These are phyloP conservation scores for Thalassiosira mediterranea DNA, from an alignment of 352 stramenopile genomes.

Conservation along the genomic window DNA sequence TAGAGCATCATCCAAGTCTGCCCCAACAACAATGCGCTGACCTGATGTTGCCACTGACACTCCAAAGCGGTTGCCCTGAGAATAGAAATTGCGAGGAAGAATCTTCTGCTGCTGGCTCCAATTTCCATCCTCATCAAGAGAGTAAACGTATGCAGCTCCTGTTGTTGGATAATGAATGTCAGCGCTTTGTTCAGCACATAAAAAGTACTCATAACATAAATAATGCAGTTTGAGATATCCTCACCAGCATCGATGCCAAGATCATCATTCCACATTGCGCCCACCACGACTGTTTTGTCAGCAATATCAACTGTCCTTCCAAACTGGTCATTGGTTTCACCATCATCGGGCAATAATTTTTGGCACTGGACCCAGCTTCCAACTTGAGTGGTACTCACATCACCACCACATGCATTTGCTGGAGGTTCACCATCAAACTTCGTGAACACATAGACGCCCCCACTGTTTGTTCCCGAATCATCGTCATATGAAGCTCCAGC, in stretches of 20 bases:
- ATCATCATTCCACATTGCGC: conserved; percentile 36
- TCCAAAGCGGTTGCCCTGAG: conserved; percentile 34
- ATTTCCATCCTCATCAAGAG: conserved; percentile 33
- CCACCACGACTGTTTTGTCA: conserved; percentile 43
- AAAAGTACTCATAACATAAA: too few relatives aligned
- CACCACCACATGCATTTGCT: conserved; percentile 17
- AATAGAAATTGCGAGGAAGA: too few relatives aligned
- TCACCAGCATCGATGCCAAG: conserved; percentile 32
- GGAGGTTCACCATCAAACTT: conserved; percentile 33
- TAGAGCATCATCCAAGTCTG: conserved; percentile 28
- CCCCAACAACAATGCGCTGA: conserved; percentile 26
- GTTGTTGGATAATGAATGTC: too few relatives aligned
- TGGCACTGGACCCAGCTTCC: conserved; percentile 42
- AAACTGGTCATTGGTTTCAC: conserved; percentile 29
- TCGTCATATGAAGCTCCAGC: conserved; percentile 24
- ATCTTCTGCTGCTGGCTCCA: conserved; percentile 44
- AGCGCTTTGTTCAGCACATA: too few relatives aligned
- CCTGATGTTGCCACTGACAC: conserved; percentile 23
- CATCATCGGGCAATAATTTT: conserved; percentile 50
- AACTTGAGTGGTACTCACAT: background rate
- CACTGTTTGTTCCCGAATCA: conserved; percentile 24
- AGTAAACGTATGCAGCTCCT: conserved; percentile 39
- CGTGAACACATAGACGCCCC: conserved; percentile 33
- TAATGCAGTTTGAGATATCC: too few relatives aligned
- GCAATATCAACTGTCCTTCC: conserved; percentile 38